Evolutionary conservation across 2,329 filamentous ascomycete species (phyloP).

Genomic region (Hysterium pulicare): DNA sequence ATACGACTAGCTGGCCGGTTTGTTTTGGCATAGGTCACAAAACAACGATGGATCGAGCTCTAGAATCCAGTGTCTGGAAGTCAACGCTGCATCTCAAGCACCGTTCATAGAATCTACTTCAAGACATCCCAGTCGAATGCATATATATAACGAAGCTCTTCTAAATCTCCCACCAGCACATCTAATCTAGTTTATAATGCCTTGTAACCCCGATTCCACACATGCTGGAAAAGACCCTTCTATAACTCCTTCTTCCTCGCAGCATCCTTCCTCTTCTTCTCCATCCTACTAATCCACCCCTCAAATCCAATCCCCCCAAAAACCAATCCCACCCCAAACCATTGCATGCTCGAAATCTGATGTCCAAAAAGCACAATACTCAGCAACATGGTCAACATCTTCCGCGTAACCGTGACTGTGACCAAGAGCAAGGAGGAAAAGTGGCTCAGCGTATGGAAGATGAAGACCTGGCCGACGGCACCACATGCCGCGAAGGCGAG

Average conservation of each 20-base stretch:
- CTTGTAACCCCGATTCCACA: background rate
- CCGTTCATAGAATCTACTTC: no score
- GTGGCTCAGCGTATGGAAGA: constrained; percentile 90
- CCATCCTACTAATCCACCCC: constrained; percentile 71
- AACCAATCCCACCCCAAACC: constrained; percentile 85
- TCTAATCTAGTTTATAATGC: background rate
- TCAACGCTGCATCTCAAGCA: no score
- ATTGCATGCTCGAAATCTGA: constrained; percentile 80
- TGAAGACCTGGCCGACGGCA: constrained; percentile 92
- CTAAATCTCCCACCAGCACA: no score
- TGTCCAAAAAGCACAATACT: constrained; percentile 95
- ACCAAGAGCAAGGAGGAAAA: constrained; percentile 91
- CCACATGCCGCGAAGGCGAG: constrained; percentile 87
- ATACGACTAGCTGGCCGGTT: no score
- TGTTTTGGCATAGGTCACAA: no score
- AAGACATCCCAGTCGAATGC: background rate
- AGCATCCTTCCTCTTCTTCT: constrained; percentile 77
- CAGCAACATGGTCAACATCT: constrained; percentile 99
- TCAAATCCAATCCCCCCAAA: constrained; percentile 95
- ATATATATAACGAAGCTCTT: background rate
- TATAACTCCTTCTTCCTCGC: constrained; percentile 36
- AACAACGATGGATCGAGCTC: no score
- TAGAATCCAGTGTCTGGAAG: no score
- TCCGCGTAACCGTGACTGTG: constrained; percentile 93
- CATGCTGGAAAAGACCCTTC: no score